Conservation (phyloP, 176 grass and related monocot genomes). For the Guadua angustifolia region DNA sequence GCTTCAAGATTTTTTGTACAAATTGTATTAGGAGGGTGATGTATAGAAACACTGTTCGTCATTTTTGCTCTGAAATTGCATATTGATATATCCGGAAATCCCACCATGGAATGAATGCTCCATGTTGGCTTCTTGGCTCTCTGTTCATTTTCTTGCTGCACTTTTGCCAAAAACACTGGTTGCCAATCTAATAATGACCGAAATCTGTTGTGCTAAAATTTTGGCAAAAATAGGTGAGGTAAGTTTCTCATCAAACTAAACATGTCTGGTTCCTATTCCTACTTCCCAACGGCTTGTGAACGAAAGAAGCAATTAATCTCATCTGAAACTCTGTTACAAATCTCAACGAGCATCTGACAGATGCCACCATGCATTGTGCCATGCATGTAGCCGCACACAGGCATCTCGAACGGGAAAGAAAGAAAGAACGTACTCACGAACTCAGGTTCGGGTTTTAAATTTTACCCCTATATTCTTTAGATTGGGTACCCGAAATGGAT, state of each 20-base stretch:
- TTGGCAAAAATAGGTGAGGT: neutral
- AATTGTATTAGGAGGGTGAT: too few species aligned
- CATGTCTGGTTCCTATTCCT: neutral
- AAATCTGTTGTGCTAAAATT: neutral
- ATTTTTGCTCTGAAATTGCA: neutral
- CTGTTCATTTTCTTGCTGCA: neutral
- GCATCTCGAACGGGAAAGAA: neutral
- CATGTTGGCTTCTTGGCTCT: neutral
- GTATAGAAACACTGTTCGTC: too few species aligned
- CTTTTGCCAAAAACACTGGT: neutral
- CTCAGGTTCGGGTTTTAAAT: too few species aligned
- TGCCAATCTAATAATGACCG: neutral
- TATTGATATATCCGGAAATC: neutral
- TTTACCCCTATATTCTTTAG: too few species aligned
- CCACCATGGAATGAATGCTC: neutral
- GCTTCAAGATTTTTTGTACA: too few species aligned
- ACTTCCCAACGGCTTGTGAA: neutral
- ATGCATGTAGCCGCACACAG: neutral
- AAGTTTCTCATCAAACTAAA: neutral
- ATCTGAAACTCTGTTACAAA: neutral
- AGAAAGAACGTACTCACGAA: too few species aligned
- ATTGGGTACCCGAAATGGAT: too few species aligned
- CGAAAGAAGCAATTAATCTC: neutral
- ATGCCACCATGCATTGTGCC: neutral
- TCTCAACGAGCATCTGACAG: neutral